Evolutionary conservation across 257 asterid genomes (phyloP).

Genomic region (Solanum clarkiae): DNA sequence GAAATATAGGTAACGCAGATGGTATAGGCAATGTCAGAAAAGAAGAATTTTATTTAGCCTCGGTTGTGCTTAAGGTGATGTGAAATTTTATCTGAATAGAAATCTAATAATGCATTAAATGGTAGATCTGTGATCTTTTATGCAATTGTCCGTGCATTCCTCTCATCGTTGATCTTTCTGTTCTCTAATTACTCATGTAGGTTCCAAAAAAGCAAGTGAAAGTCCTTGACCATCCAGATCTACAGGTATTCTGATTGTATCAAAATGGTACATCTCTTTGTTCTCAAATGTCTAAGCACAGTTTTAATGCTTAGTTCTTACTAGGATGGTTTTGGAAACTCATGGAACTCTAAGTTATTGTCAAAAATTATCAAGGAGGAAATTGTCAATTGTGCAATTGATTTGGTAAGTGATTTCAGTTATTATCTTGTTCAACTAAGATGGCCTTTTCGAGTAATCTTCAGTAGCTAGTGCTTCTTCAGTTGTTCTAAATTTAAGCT

Average conservation of each 20-base stretch:
- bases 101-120: neutral
- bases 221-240: slow-evolving; percentile 67
- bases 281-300: neutral
- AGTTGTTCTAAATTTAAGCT: neutral
- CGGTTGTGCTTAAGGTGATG: slow-evolving; percentile 62
- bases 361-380: slow-evolving; percentile 49
- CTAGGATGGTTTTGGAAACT: slow-evolving; percentile 86
- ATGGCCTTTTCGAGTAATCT: neutral
- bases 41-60: slow-evolving; percentile 72
- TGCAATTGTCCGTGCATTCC: neutral
- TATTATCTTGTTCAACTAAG: neutral
- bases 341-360: slow-evolving; percentile 43
- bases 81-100: neutral
- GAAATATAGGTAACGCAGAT: slow-evolving; percentile 59
- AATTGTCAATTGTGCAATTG: slow-evolving; percentile 29
- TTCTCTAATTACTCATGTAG: slow-evolving; percentile 26
- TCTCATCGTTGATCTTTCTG: neutral
- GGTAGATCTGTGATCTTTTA: neutral
- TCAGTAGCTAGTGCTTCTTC: neutral
- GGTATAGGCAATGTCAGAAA: slow-evolving; percentile 66
- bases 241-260: slow-evolving; percentile 46
- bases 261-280: neutral
- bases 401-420: slow-evolving; percentile 37
- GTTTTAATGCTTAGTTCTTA: slow-evolving; percentile 1
- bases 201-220: slow-evolving; percentile 62